Base-by-base conservation (phyloP, 2,329 filamentous ascomycete species). In the Trichoderma sp. region DNA sequence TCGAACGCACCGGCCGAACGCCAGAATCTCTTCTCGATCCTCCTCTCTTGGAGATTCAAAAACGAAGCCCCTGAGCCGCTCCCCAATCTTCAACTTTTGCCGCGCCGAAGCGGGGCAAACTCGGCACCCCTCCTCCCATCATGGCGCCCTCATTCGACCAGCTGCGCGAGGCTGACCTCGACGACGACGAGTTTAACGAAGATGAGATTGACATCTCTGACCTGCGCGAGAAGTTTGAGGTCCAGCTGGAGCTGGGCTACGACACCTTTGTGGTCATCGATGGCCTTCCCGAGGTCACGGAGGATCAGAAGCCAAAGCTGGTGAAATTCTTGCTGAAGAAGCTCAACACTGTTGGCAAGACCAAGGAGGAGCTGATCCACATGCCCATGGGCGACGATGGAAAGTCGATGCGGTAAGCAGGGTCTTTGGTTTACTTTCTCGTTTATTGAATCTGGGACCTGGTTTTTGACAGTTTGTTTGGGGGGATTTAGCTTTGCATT, bases 191-290 rank as follows among this genome's bases (percentile, higher is more conserved):
- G 81, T 92, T 92, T 81, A 95, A 97, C 81, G 92, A 96, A 84
- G 92, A 95, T 80, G 94, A 98, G 82, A 92, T 98, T 83, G 95
- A 98, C 82, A 94, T 97, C 82, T 95, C 93, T 77, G 95, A 99
- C 84, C 88, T 99, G 77, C 90, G 91, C 82, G 95, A 97, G 82
- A 94, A 97, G 83, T 98, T 95, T 82, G 94, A 98, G 84, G 95
- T 98, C 74, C 93, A 95, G 81, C 88, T 98, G 76, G 96, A 99
- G 82, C 93, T 97, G 83, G 96, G 96, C 72, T 92, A 98, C 78
- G 96, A 99, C 82, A 92, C 94, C 75, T 99, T 99, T 80, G 93
- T 99, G 75, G 95, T 98, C 74, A 89, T 98, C 81, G 96, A 99
- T 83, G 96, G 96, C 76, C 90, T 99, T 57, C 96, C 96, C 76